Percentiles rank a stretch among this genome's conserved stretches.
These are phyloP conservation scores for Hypoxylon trugodes DNA, from an alignment of 495 filamentous ascomycete species.

Conservation along the genomic window DNA sequence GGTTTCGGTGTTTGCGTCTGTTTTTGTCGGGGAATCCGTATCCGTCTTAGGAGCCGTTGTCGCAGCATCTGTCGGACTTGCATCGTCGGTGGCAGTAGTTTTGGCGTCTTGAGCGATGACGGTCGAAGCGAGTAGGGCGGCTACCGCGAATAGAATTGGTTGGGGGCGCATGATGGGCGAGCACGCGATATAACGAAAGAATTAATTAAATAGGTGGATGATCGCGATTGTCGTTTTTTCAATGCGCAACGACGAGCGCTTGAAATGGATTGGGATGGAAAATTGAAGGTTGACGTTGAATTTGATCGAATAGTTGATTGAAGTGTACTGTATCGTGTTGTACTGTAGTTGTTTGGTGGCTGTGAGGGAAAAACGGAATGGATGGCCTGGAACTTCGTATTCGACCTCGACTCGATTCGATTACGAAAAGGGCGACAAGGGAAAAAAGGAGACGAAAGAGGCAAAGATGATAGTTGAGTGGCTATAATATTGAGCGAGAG, in stretches of 20 bases:
- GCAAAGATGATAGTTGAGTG: not conserved
- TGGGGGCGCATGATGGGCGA: constrained; percentile 37
- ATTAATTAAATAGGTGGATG: constrained; percentile 14
- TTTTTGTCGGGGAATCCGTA: constrained; percentile 36
- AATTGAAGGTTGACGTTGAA: constrained; percentile 8
- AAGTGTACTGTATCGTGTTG: not conserved
- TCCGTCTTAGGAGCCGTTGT: constrained; percentile 25
- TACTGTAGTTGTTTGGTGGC: constrained; percentile 20
- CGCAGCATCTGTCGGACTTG: constrained; percentile 5
- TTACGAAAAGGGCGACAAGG: constrained; percentile 13
- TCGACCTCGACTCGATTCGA: constrained; percentile 17
- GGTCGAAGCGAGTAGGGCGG: constrained; percentile 34
- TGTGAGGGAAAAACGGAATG: constrained; percentile 11
- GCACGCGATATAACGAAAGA: constrained; percentile 6
- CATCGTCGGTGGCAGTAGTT: constrained; percentile 22
- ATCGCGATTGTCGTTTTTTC: constrained; percentile 6
- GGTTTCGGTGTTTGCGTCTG: constrained; percentile 7
- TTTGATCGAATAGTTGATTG: constrained; percentile 7
- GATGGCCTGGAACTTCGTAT: constrained; percentile 33
- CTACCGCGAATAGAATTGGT: constrained; percentile 26
- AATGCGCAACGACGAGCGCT: constrained; percentile 20
- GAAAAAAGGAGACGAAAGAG: not conserved
- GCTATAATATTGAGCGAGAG: not conserved
- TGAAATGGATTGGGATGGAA: not conserved
- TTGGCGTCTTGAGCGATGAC: constrained; percentile 35